Conservation (phyloP, 306 rosid genomes). For the Vigna nakashimae region DNA sequence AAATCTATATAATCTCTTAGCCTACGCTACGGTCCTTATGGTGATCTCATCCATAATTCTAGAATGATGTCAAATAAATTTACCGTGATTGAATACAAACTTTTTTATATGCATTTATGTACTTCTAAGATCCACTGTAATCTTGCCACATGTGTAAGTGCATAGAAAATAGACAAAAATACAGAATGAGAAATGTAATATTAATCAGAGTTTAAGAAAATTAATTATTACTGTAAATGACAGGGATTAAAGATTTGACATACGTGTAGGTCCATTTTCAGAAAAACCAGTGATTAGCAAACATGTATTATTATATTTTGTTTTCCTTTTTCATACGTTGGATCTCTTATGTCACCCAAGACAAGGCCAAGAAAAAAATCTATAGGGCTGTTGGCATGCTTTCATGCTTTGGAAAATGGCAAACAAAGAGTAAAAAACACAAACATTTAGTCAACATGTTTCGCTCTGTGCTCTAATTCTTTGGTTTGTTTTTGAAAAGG, state of each 20-base stretch:
- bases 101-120: too few species aligned
- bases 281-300: constrained; percentile 41
- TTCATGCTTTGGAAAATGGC: constrained; percentile 43
- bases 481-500: constrained; percentile 8
- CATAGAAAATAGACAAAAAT: background rate
- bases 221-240: constrained; percentile 9
- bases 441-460: constrained; percentile 70
- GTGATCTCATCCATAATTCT: too few species aligned
- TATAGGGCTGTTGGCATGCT: constrained; percentile 38
- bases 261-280: constrained; percentile 46
- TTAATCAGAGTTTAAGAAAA: background rate
- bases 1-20: too few species aligned
- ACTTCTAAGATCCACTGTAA: background rate
- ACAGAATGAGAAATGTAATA: too few species aligned
- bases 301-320: constrained; percentile 41
- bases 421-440: constrained; percentile 45
- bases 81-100: too few species aligned
- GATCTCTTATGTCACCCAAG: constrained; percentile 65
- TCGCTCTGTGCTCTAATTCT: constrained; percentile 38
- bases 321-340: constrained; percentile 25
- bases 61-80: too few species aligned
- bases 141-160: background rate
- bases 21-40: too few species aligned
- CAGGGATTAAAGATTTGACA: constrained; percentile 41
- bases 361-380: constrained; percentile 71